These are phyloP conservation scores for Talaromyces piceae DNA, from an alignment of 2,329 filamentous ascomycete genomes.

Conservation along the genomic window DNA sequence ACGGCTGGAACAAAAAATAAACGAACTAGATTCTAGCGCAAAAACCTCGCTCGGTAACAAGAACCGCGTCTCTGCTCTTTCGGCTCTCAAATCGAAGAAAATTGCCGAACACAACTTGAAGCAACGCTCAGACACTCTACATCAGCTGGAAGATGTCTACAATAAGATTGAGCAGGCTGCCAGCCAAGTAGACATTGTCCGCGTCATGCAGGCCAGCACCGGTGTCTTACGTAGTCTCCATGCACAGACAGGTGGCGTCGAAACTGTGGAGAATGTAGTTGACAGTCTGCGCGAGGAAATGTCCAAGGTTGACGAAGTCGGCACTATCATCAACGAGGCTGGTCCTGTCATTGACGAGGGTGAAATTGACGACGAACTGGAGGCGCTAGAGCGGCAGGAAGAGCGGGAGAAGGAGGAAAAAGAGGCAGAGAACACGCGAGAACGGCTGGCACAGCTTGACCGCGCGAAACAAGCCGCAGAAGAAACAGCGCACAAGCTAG, in stretches of 20 bases:
- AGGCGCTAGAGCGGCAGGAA: conserved; percentile 60
- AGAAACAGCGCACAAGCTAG: conserved; percentile 27
- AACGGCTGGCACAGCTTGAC: conserved; percentile 43
- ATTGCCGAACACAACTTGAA: conserved; percentile 66
- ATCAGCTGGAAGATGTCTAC: conserved; percentile 76
- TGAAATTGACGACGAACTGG: conserved; percentile 83
- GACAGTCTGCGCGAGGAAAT: conserved; percentile 73
- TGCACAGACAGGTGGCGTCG: conserved; percentile 65
- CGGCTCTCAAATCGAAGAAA: conserved; percentile 76
- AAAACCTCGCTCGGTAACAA: conserved; percentile 64
- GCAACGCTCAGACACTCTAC: conserved; percentile 63
- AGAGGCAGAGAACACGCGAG: conserved; percentile 43
- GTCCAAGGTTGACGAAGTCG: conserved; percentile 73
- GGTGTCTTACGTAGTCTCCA: conserved; percentile 67
- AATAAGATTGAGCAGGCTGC: conserved; percentile 77
- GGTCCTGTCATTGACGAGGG: conserved; percentile 60
- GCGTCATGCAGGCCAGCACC: conserved; percentile 72
- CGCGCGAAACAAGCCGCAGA: conserved; percentile 35
- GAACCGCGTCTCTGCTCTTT: conserved; percentile 67
- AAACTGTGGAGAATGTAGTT: conserved; percentile 67
- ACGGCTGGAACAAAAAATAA: conserved; percentile 51
- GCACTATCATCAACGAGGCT: conserved; percentile 64
- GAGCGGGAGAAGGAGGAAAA: conserved; percentile 41
- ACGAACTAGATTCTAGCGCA: conserved; percentile 48
- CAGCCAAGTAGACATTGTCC: conserved; percentile 75